Percentiles rank a stretch among this genome's conserved stretches.
These are phyloP conservation scores for Suillus tomentosus DNA, from an alignment of 768 basidiomycete genomes.

Conservation along the genomic window DNA sequence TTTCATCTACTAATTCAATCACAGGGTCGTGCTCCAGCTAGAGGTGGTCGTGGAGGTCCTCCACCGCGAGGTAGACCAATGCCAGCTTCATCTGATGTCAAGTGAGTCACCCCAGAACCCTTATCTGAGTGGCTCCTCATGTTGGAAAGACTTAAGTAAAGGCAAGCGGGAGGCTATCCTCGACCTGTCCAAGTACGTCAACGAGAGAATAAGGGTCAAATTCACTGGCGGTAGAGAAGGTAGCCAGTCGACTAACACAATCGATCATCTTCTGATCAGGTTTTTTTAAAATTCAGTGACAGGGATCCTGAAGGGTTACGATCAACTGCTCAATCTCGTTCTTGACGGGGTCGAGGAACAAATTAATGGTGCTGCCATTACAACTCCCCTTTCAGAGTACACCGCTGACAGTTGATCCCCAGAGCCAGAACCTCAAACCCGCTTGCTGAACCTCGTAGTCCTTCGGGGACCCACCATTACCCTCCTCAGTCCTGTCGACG, in stretches of 20 bases:
- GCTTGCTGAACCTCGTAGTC: constrained; percentile 81
- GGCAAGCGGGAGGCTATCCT: constrained; percentile 89
- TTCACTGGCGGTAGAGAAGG: constrained; percentile 99
- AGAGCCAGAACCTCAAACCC: constrained; percentile 67
- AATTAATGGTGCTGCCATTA: constrained; percentile 53
- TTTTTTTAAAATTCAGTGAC: constrained; percentile 55
- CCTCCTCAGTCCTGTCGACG: constrained; percentile 91
- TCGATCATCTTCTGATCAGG: constrained; percentile 5
- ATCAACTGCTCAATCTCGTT: constrained; percentile 95
- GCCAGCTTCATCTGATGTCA: constrained; percentile 23
- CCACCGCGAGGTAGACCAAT: constrained; percentile 25
- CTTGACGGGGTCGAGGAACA: constrained; percentile 94
- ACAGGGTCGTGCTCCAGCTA: constrained; percentile 61
- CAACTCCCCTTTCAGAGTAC: neutral
- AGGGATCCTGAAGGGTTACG: constrained; percentile 92
- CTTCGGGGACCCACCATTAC: constrained; percentile 94
- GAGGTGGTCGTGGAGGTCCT: constrained; percentile 48
- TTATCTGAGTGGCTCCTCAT: constrained; percentile 16
- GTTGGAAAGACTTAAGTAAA: constrained; percentile 37
- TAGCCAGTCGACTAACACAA: constrained; percentile 29
- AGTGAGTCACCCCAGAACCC: constrained; percentile 24
- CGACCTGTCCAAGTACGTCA: constrained; percentile 91
- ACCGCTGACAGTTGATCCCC: constrained; percentile 10
- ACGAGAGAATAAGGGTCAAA: constrained; percentile 91
- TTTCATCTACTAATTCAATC: constrained; percentile 20